Evolutionary conservation across 192 early-diverging fungal genomes (phyloP).

Genomic region (Gonapodya prolifera): DNA sequence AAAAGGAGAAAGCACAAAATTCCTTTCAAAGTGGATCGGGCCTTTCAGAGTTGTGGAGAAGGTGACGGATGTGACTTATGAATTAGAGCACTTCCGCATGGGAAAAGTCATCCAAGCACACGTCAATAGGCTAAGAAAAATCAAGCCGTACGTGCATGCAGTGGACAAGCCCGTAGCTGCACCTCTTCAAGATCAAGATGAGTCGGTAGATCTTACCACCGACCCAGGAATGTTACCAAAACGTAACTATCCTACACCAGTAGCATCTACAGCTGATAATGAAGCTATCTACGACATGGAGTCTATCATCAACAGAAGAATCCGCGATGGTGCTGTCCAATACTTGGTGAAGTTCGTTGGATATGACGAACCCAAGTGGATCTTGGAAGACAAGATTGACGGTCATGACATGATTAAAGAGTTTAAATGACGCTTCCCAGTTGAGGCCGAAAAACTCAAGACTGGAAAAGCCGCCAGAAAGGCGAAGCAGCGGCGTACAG

Average conservation of each 20-base stretch:
- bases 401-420: neutral
- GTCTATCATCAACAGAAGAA: neutral
- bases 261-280: neutral
- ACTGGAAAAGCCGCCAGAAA: neutral
- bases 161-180: neutral
- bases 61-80: neutral
- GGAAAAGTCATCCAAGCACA: neutral
- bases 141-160: neutral
- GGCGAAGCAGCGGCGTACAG: too few species aligned
- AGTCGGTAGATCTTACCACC: neutral
- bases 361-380: neutral
- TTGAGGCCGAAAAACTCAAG: neutral
- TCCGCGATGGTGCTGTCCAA: neutral
- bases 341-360: neutral
- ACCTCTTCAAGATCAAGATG: neutral
- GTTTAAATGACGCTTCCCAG: neutral
- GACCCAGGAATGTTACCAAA: neutral
- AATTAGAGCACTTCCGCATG: neutral
- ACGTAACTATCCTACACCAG: neutral
- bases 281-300: neutral
- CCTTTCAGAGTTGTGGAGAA: neutral
- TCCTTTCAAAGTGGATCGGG: neutral
- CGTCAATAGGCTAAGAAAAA: neutral
- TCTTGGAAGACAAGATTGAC: neutral
- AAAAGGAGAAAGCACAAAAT: neutral